Evolutionary conservation across 2,329 filamentous ascomycete genomes (phyloP), one percentile per base, ranked within the genome.

Genomic region (Moelleriella libera): DNA sequence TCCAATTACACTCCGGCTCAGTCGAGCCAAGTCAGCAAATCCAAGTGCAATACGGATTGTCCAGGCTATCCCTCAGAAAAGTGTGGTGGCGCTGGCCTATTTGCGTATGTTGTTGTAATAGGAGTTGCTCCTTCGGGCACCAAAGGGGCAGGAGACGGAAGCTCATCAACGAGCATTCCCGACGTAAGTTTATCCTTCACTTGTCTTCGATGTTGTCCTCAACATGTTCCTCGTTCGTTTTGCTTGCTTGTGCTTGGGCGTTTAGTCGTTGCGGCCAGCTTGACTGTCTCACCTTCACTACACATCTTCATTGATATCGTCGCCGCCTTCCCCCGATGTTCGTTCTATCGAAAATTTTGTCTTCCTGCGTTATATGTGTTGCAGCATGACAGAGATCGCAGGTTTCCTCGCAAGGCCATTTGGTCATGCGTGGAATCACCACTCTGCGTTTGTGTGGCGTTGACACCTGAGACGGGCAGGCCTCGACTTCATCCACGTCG

Each of bases 41-140:
- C 52, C 34, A 55, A 72, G 28, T 90, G 85, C 63, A 63, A 71
- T 53, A 61, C 60, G 0, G 45, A 63, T 12, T 90, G 85, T 55
- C 83, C 83, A 7, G 85, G 83, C n/a, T 90, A 74, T 58, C 76
- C 76, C 0, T 34, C 46, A 1, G 83, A 89, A 52, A 63, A 68
- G 9, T 90, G 85, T 57, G 85, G 85, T 50, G 78, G 76, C 37
- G 53, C 69, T 32, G 69, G 67, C 44, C 57, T 80, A 4, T 90
- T 68, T 56, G 82, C 79, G 45, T 90, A 90, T 60, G 70, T 89
- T 47, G 56, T 68, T 29, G 56, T 68, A 28, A 61, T 59, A 47
- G 68, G 65, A 31, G 49, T 65, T 4, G 14, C 53, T 11, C 75
- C 82, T 3, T 75, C 76, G 5, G 82, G 82, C 40, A 86, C 82